phyloP scores from a whole-genome alignment of 2,329 filamentous ascomycete species.

The Polychaeton citri region DNA sequence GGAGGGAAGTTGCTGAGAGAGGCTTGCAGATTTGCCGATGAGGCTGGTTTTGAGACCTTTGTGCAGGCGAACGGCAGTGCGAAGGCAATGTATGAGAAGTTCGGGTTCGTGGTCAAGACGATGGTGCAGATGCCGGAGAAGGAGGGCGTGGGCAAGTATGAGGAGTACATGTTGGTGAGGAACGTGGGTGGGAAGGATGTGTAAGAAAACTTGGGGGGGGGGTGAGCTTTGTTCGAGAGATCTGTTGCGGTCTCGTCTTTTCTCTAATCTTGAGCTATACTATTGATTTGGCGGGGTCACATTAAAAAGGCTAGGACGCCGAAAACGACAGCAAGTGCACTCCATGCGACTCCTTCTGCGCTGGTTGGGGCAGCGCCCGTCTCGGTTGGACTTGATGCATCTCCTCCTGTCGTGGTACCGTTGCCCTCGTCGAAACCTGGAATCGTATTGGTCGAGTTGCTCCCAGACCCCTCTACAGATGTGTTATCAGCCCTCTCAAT shows the following conservation, averaged over 20 bases:
- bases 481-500: conserved; percentile 11
- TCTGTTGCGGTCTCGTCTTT: too few relatives aligned
- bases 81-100: conserved; percentile 4
- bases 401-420: not conserved
- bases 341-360: too few relatives aligned
- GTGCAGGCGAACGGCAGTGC: conserved; percentile 14
- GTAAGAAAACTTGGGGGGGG: too few relatives aligned
- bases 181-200: not conserved
- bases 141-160: conserved; percentile 3
- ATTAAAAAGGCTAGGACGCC: too few relatives aligned
- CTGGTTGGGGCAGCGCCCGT: not conserved
- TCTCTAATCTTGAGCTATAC: too few relatives aligned
- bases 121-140: conserved; percentile 7
- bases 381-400: not conserved
- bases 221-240: too few relatives aligned
- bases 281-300: too few relatives aligned
- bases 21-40: conserved; percentile 13
- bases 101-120: conserved; percentile 5
- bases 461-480: conserved; percentile 6
- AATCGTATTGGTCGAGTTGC: conserved; percentile 10
- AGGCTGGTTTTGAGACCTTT: conserved; percentile 7
- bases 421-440: not conserved
- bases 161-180: conserved; percentile 9
- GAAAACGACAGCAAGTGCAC: too few relatives aligned
- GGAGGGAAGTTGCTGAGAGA: conserved; percentile 9